These are phyloP conservation scores for Neoascochyta sp. DNA, from an alignment of 2,329 filamentous ascomycete genomes.

Conservation along the genomic window DNA sequence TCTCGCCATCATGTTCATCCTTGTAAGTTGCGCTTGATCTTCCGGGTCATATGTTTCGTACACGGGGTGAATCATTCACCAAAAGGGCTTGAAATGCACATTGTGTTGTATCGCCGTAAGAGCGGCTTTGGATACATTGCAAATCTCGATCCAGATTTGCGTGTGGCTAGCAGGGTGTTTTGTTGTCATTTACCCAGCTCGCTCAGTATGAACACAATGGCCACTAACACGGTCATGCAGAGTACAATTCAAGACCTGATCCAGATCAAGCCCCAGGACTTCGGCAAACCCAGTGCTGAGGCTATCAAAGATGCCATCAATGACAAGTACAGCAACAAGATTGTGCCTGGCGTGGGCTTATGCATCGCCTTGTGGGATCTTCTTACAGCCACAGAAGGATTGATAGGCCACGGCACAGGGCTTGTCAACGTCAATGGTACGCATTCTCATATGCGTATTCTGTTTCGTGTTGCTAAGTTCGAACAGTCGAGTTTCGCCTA, in stretches of 20 bases:
- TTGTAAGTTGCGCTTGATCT: slow-evolving; percentile 30
- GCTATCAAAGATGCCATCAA: slow-evolving; percentile 97
- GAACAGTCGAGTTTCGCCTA: slow-evolving; percentile 81
- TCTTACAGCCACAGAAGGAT: slow-evolving; percentile 80
- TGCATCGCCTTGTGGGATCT: slow-evolving; percentile 93
- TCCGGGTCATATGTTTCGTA: too few relatives aligned
- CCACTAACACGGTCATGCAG: slow-evolving; percentile 47
- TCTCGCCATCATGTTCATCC: slow-evolving; percentile 36
- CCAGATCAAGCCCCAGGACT: slow-evolving; percentile 85
- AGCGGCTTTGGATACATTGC: too few relatives aligned
- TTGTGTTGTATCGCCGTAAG: too few relatives aligned
- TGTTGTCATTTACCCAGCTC: too few relatives aligned
- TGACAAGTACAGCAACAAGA: slow-evolving; percentile 91
- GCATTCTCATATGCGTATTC: neutral
- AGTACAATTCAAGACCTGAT: slow-evolving; percentile 93
- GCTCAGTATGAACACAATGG: too few relatives aligned
- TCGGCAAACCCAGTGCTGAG: slow-evolving; percentile 74
- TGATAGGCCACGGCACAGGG: slow-evolving; percentile 89
- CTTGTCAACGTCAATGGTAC: slow-evolving; percentile 90
- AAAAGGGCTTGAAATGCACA: too few relatives aligned
- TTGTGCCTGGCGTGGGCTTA: slow-evolving; percentile 92
- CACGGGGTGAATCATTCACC: too few relatives aligned
- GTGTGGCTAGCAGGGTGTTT: too few relatives aligned
- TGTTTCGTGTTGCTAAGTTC: slow-evolving; percentile 4
- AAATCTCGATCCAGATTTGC: too few relatives aligned